Evolutionary conservation across 2,329 filamentous ascomycete species (phyloP), one percentile per base, ranked within the genome.

Genomic region (Chalara sp.): DNA sequence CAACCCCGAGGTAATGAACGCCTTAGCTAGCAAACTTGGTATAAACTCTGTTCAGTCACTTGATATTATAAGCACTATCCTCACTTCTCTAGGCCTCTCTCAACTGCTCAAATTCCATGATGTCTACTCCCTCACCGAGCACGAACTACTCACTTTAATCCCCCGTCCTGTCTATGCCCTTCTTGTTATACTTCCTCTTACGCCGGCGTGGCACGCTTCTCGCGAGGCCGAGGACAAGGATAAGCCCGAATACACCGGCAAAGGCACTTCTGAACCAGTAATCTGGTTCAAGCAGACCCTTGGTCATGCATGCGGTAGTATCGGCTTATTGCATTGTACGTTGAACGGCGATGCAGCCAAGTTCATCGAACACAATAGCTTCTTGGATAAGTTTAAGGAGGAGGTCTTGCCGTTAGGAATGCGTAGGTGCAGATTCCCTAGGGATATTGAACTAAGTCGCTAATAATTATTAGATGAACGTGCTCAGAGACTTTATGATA

Each of bases 241-340:
- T 29, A 71, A 72, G 42, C 57, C 71, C 2, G 78, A 82, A 35
- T 96, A 96, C 72, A 65, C 67, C 0, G 86, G 85, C 44, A 75
- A 73, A n/a, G 90, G 90, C 1, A 70, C 76, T 1, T 63, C 63
- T 2, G 89, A 96, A 64, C 84, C 87, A 6, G 89, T 96, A 0
- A 64, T 95, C 6, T 99, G 92, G 93, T 97, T 91, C 76, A 87
- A 82, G 60, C 92, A 97, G 72, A 97, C 91, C 0, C 96, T 97
- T 61, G 80, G 87, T 54, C 95, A 97, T 66, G 89, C 92, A 1
- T 97, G 92, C 67, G 92, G 92, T 0, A 72, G 96, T 43, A 96
- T 96, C 73, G 93, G 87, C 0, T 70, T 97, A 31, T 67, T 97
- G 44, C 93, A 97, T 66, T 87, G 85, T 13, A 80, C 89, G 0